A percentile compares a stretch with the other conserved stretches of the same genome.
phyloP scores from a whole-genome alignment of 2,329 filamentous ascomycete species.

The Calonectria montana region DNA sequence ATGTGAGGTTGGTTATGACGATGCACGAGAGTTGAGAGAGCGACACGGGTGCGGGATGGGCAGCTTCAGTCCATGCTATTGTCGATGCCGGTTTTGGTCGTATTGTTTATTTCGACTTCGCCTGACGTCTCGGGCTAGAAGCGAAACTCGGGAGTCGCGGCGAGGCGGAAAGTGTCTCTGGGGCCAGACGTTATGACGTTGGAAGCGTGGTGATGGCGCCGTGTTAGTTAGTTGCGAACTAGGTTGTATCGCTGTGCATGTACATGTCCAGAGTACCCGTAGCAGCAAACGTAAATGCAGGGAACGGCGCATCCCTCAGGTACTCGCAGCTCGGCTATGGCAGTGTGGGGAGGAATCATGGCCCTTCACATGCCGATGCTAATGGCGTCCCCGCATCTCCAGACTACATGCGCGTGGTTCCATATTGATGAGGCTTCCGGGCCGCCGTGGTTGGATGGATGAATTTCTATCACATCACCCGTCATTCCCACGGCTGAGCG shows the following conservation, averaged over 20 bases:
- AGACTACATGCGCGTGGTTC: background rate
- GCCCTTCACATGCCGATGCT: conserved; percentile 19
- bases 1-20: background rate
- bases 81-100: background rate
- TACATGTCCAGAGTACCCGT: background rate
- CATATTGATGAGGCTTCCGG: background rate
- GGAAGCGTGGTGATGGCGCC: background rate
- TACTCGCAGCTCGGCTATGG: background rate
- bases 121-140: background rate
- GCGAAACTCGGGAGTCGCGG: background rate
- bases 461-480: background rate
- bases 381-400: conserved; percentile 2
- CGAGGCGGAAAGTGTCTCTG: background rate
- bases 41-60: background rate
- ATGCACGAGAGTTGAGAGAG: background rate
- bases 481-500: background rate
- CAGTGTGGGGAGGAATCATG: conserved; percentile 4
- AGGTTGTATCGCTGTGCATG: background rate
- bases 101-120: background rate
- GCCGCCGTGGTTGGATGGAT: conserved; percentile 4
- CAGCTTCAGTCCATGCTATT: background rate
- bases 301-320: background rate
- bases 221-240: background rate
- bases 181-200: background rate
- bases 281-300: background rate